A percentile compares a stretch with the other conserved stretches of the same genome.
These are phyloP conservation scores for Cyberlindnera japonica DNA, from an alignment of 805 yeast species.

Conservation along the genomic window DNA sequence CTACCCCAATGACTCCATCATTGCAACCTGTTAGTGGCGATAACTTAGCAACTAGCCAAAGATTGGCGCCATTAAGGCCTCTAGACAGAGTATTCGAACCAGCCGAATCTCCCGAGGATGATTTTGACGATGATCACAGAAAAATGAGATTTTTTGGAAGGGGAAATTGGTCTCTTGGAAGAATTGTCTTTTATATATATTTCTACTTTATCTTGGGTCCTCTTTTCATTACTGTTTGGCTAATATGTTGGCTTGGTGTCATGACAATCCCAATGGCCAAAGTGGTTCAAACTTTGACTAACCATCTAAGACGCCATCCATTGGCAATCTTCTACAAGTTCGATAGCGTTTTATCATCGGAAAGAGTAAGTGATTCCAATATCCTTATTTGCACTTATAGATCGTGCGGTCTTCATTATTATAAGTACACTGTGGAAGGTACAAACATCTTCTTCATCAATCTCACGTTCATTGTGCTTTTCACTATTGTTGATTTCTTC, in stretches of 20 bases:
- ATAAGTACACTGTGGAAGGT: slow-evolving; percentile 94
- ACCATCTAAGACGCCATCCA: slow-evolving; percentile 87
- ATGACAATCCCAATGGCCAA: slow-evolving; percentile 94
- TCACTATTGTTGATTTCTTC: slow-evolving; percentile 78
- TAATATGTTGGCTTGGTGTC: slow-evolving; percentile 75
- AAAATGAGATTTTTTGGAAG: slow-evolving; percentile 77
- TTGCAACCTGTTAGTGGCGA: slow-evolving; percentile 8
- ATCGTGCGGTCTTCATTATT: slow-evolving; percentile 88
- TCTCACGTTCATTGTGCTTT: slow-evolving; percentile 69
- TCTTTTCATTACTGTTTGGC: slow-evolving; percentile 47
- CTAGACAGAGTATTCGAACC: slow-evolving; percentile 6
- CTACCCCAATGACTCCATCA: slow-evolving; percentile 12
- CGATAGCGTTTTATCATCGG: slow-evolving; percentile 35
- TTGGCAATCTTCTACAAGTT: slow-evolving; percentile 74
- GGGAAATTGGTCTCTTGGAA: slow-evolving; percentile 85
- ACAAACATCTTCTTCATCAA: slow-evolving; percentile 91
- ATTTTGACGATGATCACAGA: slow-evolving; percentile 24
- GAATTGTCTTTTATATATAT: slow-evolving; percentile 68
- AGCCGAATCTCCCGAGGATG: slow-evolving; percentile 5
- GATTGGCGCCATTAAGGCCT: slow-evolving; percentile 7
- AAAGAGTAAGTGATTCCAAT: slow-evolving; percentile 36
- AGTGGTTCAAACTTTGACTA: slow-evolving; percentile 59
- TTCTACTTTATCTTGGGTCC: slow-evolving; percentile 75
- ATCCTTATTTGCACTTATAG: slow-evolving; percentile 87
- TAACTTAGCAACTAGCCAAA: slow-evolving; percentile 7